Evolutionary conservation across 1,284 basidiomycete genomes (phyloP), one percentile per base, ranked within the genome.

Genomic region (Inonotus hispidus): DNA sequence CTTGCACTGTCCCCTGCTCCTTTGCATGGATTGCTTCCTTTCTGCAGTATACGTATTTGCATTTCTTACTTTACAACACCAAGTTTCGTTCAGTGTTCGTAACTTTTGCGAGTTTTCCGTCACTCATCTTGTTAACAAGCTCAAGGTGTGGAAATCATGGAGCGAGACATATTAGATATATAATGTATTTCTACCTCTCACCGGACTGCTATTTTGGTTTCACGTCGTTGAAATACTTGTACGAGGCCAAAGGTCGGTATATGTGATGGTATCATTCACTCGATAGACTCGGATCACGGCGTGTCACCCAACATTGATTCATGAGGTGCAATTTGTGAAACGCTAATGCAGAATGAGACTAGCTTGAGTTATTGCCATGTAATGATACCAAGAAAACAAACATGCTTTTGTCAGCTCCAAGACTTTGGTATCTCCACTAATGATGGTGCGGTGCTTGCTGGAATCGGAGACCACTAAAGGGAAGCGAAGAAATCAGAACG

Each of bases 381-480:
- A n/a, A 35, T 16, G 29, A 37, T 52, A 32, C 47, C 21, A 23
- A 25, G 47, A 49, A 25, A 49, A 49, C 1, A 29, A 25, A 29
- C 41, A 43, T 23, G 47, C 23, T 49, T 49, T 1, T 10, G n/a
- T 10, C 25, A 25, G 47, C 14, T 7, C 14, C 21, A 23, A 25
- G 23, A 16, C 14, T n/a, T 25, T 32, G 16, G 4, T 32, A 52
- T 35, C 14, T 16, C 29, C 25, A 16, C 71, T 66, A 75, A 64
- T 78, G 73, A 56, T 76, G 74, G 66, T 83, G 81, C 38, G 74
- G 76, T 16, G 77, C 83, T 70, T 86, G 83, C 72, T 89, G 82
- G 71, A 90, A 96, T 58, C 88, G 89, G 61, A 95, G 79, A 46
- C 93, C 93, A 70, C 93, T 95, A 69, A 41, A 59, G 39, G 23